phyloP scores from a whole-genome alignment of 2,329 filamentous ascomycete species.

The Torrubiella hemipterigena region DNA sequence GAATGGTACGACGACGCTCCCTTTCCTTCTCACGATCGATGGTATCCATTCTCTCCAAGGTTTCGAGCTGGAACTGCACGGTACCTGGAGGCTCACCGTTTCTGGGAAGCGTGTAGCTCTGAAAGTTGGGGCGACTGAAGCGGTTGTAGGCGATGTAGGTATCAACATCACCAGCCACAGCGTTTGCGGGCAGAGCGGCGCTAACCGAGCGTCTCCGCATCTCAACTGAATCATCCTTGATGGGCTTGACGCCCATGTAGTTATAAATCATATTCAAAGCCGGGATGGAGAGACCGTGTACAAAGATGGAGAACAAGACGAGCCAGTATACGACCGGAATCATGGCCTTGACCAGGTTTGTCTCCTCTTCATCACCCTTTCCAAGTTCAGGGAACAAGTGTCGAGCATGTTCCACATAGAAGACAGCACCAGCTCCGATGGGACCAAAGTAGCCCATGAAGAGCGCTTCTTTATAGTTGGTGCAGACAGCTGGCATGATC shows the following conservation, averaged over 20 bases:
- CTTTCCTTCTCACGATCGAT: slow-evolving; percentile 1
- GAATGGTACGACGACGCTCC: slow-evolving; percentile 2
- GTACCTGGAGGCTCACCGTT: slow-evolving; percentile 1
- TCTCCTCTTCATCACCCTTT: slow-evolving; percentile 21
- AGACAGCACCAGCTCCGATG: slow-evolving; percentile 65
- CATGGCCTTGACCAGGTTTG: slow-evolving; percentile 22
- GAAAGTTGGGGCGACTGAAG: slow-evolving; percentile 26
- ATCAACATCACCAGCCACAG: slow-evolving; percentile 20
- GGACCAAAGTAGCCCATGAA: slow-evolving; percentile 63
- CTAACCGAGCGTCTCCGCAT: slow-evolving; percentile 24
- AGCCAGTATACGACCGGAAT: slow-evolving; percentile 7
- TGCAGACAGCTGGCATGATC: slow-evolving; percentile 38
- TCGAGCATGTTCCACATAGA: slow-evolving; percentile 48
- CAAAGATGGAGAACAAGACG: slow-evolving; percentile 27
- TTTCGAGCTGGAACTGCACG: neutral
- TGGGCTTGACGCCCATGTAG: slow-evolving; percentile 24
- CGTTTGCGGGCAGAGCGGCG: slow-evolving; percentile 25
- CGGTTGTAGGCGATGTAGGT: slow-evolving; percentile 35
- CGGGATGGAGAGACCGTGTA: slow-evolving; percentile 36
- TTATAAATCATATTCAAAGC: slow-evolving; percentile 25
- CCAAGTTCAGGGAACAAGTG: slow-evolving; percentile 25
- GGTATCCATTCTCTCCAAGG: neutral
- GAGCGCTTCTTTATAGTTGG: slow-evolving; percentile 43
- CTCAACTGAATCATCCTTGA: slow-evolving; percentile 27
- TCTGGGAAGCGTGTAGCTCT: slow-evolving; percentile 2